Conservation (phyloP, 2,329 filamentous ascomycete genomes). For the Bipolaris gigantea region DNA sequence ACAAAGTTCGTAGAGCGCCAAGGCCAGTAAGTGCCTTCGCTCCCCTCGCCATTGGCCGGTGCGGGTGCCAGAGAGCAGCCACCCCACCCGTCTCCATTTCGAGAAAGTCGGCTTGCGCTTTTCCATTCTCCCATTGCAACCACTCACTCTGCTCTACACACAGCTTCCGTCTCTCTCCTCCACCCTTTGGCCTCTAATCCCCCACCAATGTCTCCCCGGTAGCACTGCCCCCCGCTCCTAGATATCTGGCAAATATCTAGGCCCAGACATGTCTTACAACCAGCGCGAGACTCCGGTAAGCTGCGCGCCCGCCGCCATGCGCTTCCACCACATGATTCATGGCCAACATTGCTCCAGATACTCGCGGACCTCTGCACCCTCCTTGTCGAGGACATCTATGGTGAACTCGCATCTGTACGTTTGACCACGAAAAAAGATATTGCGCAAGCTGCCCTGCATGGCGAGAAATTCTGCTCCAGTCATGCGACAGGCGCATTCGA, state of each 20-base stretch:
- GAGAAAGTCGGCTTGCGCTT: slow-evolving; percentile 1
- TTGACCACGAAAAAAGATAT: not conserved
- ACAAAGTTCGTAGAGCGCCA: slow-evolving; percentile 15
- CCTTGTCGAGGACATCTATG: slow-evolving; percentile 85
- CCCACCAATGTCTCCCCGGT: slow-evolving; percentile 38
- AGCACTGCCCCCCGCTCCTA: slow-evolving; percentile 29
- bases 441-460: not conserved
- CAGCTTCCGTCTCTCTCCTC: not conserved
- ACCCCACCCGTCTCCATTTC: slow-evolving; percentile 15
- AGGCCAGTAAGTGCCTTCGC: slow-evolving; percentile 12
- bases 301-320: slow-evolving; percentile 13
- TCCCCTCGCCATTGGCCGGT: slow-evolving; percentile 13
- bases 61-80: slow-evolving; percentile 3
- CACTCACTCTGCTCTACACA: too few relatives aligned
- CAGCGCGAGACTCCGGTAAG: slow-evolving; percentile 45
- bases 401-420: slow-evolving; percentile 84
- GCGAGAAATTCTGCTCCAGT: not conserved
- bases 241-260: slow-evolving; percentile 44
- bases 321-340: slow-evolving; percentile 30
- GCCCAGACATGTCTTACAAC: slow-evolving; percentile 38
- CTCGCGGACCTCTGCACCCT: slow-evolving; percentile 86
- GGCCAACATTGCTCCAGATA: slow-evolving; percentile 62
- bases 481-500: slow-evolving; percentile 13
- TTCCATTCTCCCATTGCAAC: not conserved
- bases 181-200: not conserved